Evolutionary conservation across 2,329 filamentous ascomycete species (phyloP).

Genomic region (Kalmusia sp.): DNA sequence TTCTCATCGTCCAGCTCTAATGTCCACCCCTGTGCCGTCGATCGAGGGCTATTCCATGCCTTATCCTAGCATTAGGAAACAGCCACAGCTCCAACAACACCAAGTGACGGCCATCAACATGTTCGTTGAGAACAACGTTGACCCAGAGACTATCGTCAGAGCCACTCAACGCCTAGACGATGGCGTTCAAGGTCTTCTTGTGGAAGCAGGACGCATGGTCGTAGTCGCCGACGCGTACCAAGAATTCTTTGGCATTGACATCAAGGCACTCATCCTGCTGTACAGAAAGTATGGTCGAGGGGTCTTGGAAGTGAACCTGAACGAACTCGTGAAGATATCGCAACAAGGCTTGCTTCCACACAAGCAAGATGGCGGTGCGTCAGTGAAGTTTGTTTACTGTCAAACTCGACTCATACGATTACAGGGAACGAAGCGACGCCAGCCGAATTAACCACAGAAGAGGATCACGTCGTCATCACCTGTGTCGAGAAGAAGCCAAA

Average conservation of each 20-base stretch:
- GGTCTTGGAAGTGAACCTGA: background rate
- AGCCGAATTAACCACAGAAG: background rate
- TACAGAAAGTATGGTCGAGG: background rate
- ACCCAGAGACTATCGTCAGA: background rate
- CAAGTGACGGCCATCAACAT: slow-evolving; percentile 3
- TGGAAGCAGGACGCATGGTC: background rate
- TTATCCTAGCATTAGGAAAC: background rate
- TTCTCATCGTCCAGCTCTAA: background rate
- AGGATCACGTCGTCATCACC: background rate
- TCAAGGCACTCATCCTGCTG: background rate
- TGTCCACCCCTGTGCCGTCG: background rate
- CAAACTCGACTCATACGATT: background rate
- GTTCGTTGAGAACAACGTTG: background rate
- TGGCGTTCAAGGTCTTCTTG: background rate
- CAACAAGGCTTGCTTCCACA: background rate
- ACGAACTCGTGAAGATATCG: background rate
- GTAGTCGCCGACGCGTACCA: background rate
- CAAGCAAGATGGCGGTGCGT: background rate
- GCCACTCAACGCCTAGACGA: background rate
- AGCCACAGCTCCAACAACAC: background rate
- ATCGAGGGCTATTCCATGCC: background rate
- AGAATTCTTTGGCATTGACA: background rate
- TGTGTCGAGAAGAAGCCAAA: background rate
- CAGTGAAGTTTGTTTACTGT: background rate
- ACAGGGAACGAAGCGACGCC: background rate